A percentile compares a stretch with the other conserved stretches of the same genome.
Conservation (phyloP, 1,284 basidiomycete species). For the Mrakiaceae sp. region DNA sequence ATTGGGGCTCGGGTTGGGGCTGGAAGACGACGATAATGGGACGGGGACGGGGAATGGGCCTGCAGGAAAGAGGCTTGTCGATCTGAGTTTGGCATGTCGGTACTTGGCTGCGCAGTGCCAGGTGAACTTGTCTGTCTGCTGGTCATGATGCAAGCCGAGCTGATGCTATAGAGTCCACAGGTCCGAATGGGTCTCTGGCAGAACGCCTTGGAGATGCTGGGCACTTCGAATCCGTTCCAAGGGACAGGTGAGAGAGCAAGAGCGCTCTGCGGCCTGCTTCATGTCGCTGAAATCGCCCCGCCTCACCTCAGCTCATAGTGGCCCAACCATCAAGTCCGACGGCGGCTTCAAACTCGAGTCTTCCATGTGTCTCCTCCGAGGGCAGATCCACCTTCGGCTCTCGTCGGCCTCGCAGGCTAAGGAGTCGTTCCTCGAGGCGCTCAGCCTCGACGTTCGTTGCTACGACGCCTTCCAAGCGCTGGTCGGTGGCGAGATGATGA, state of each 20-base stretch:
- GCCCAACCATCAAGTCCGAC: constrained; percentile 62
- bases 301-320: constrained; percentile 23
- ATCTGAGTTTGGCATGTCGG: constrained; percentile 82
- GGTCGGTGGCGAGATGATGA: constrained; percentile 86
- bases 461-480: constrained; percentile 92
- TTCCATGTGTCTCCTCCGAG: constrained; percentile 88
- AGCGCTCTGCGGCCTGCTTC: too few species aligned
- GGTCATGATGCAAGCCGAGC: not conserved
- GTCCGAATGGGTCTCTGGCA: constrained; percentile 60
- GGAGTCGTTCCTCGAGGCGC: constrained; percentile 85
- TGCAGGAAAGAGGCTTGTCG: constrained; percentile 46
- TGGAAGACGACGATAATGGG: constrained; percentile 15
- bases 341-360: constrained; percentile 92
- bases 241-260: constrained; percentile 43
- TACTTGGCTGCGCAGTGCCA: constrained; percentile 92
- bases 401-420: constrained; percentile 83
- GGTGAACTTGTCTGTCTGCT: constrained; percentile 33
- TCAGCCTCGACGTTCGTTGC: constrained; percentile 90
- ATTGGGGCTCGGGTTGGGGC: not conserved
- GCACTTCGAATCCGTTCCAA: constrained; percentile 77
- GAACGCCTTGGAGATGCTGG: constrained; percentile 86
- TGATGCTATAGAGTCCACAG: constrained; percentile 34
- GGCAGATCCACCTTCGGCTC: constrained; percentile 83
- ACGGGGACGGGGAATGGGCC: constrained; percentile 11
- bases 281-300: too few species aligned